These are phyloP conservation scores for Bathelium albidoporum DNA, from an alignment of 495 filamentous ascomycete species.

Conservation along the genomic window DNA sequence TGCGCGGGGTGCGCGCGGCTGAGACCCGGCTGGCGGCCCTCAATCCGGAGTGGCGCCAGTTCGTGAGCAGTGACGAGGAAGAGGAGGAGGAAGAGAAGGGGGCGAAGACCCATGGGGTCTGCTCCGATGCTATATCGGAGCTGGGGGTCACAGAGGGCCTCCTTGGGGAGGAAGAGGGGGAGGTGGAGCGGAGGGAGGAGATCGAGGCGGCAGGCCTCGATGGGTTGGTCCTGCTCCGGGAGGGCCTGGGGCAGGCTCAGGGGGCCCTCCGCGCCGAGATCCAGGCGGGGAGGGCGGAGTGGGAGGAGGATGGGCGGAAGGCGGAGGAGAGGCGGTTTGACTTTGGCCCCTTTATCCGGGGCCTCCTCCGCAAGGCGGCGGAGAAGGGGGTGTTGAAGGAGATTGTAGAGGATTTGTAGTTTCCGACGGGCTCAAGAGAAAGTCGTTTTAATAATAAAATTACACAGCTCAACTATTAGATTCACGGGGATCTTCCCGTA, in stretches of 20 bases:
- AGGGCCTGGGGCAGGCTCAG: constrained; percentile 13
- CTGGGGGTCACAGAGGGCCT: constrained; percentile 12
- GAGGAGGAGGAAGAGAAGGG: constrained; percentile 10
- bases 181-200: constrained; percentile 8
- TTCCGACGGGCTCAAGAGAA: background rate
- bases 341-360: constrained; percentile 23
- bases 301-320: constrained; percentile 22
- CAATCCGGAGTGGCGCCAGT: constrained; percentile 24
- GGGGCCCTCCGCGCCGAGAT: constrained; percentile 10
- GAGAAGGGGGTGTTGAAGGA: constrained; percentile 22
- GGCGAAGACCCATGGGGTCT: background rate
- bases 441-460: background rate
- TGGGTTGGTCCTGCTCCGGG: constrained; percentile 26
- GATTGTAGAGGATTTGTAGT: constrained; percentile 8
- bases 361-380: constrained; percentile 19
- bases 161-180: background rate
- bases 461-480: background rate
- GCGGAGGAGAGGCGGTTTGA: constrained; percentile 25
- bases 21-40: constrained; percentile 28
- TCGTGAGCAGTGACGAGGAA: too few species aligned
- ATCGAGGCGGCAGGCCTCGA: constrained; percentile 11
- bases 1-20: constrained; percentile 33
- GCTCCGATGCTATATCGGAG: background rate
- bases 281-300: constrained; percentile 10
- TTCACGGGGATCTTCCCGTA: background rate